A percentile compares a stretch with the other conserved stretches of the same genome.
phyloP scores from a whole-genome alignment of 139 green algal species.

The Prasinococcaceae sp. region DNA sequence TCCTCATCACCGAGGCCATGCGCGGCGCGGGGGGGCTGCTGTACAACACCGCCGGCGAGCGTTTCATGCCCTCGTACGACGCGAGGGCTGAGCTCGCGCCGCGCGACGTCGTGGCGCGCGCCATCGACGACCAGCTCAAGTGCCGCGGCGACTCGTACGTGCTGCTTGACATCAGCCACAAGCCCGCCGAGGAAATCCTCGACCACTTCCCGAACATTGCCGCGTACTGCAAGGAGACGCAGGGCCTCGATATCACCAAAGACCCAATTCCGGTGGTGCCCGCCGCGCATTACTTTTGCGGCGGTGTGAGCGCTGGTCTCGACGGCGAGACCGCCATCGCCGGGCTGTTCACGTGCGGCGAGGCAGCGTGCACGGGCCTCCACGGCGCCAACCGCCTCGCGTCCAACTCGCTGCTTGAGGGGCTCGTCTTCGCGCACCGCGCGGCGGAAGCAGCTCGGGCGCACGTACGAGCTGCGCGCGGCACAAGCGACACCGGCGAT shows the following conservation, averaged over 20 bases:
- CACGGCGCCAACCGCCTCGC: slow-evolving; percentile 94
- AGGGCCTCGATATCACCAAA: slow-evolving; percentile 79
- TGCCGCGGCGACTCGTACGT: slow-evolving; percentile 53
- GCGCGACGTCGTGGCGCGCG: slow-evolving; percentile 81
- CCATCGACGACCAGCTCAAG: slow-evolving; percentile 60
- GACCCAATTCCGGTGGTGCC: slow-evolving; percentile 89
- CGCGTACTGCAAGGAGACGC: slow-evolving; percentile 19
- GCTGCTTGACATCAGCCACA: slow-evolving; percentile 82
- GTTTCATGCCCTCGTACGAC: slow-evolving; percentile 93
- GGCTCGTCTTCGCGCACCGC: too few relatives aligned
- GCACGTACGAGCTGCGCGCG: too few relatives aligned
- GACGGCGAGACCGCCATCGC: slow-evolving; percentile 66
- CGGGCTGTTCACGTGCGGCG: slow-evolving; percentile 83
- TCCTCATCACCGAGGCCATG: slow-evolving; percentile 92
- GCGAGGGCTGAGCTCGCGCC: slow-evolving; percentile 79
- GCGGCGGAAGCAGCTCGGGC: too few relatives aligned
- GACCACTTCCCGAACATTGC: slow-evolving; percentile 94
- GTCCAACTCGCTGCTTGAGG: slow-evolving; percentile 90
- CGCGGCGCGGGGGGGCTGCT: slow-evolving; percentile 77
- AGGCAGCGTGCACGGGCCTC: slow-evolving; percentile 82
- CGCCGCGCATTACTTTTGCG: slow-evolving; percentile 94
- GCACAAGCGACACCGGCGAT: too few relatives aligned
- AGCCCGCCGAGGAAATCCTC: slow-evolving; percentile 46
- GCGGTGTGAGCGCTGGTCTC: slow-evolving; percentile 81
- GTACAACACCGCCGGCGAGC: slow-evolving; percentile 66